Evolutionary conservation across 129 eudicot species (phyloP).

Genomic region (Arctium minus): DNA sequence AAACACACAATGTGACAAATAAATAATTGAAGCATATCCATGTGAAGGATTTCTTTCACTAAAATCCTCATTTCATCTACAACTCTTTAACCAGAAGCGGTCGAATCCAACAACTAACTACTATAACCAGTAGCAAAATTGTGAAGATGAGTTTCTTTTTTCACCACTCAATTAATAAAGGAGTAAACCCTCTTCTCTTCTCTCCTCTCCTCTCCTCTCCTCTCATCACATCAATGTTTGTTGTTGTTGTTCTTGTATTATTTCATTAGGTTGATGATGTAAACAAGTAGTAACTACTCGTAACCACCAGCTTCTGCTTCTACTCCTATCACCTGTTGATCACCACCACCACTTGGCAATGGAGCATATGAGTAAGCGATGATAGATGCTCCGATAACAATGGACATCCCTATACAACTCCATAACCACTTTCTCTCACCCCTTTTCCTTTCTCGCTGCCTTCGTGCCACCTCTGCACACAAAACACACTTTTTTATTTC

Average conservation of each 20-base stretch:
- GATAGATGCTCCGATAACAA: conserved; percentile 59
- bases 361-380: conserved; percentile 57
- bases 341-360: neutral
- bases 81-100: conserved; percentile 8
- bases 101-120: conserved; percentile 16
- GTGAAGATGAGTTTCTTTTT: conserved; percentile 9
- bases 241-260: conserved; percentile 6
- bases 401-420: conserved; percentile 59
- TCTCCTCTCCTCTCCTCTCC: neutral
- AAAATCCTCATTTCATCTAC: conserved; percentile 28
- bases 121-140: conserved; percentile 27
- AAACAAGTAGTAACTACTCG: conserved; percentile 1
- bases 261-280: conserved; percentile 1
- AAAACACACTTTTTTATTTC: neutral
- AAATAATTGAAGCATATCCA: neutral
- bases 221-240: neutral
- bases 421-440: conserved; percentile 56
- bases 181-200: neutral
- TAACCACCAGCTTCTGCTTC: conserved; percentile 1
- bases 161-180: neutral
- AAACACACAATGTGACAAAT: neutral
- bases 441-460: conserved; percentile 46
- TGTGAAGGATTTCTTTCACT: conserved; percentile 17
- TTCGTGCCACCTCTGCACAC: conserved; percentile 56
- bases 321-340: neutral